These are phyloP conservation scores for Chlamydomonas sp. DNA, from an alignment of 139 green algal species.

Conservation along the genomic window DNA sequence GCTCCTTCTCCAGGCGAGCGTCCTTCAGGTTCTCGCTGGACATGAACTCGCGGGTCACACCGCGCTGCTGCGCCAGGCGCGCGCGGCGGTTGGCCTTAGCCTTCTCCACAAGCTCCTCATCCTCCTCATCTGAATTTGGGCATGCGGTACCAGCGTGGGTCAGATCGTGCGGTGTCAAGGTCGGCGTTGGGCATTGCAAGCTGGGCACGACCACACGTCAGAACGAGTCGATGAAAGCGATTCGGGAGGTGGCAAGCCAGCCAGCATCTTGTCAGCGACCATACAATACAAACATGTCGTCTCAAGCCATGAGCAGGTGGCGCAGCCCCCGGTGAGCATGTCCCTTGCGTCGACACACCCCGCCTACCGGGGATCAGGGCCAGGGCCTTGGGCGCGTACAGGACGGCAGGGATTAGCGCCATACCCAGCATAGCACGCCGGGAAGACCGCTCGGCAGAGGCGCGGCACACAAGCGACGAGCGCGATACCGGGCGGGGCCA, in stretches of 20 bases:
- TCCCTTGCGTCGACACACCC: not conserved
- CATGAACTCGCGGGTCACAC: conserved; percentile 41
- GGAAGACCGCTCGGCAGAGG: not conserved
- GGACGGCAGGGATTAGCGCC: not conserved
- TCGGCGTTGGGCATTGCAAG: conserved; percentile 57
- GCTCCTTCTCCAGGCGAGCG: conserved; percentile 46
- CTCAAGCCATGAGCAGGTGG: not conserved
- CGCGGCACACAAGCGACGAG: no score
- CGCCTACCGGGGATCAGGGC: conserved; percentile 12
- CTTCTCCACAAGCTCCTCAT: conserved; percentile 78
- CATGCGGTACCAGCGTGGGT: not conserved
- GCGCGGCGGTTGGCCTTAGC: conserved; percentile 74
- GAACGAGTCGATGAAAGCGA: not conserved
- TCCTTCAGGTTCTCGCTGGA: conserved; percentile 29
- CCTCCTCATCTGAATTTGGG: conserved; percentile 70
- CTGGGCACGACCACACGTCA: not conserved
- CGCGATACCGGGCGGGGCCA: no score
- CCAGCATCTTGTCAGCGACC: not conserved
- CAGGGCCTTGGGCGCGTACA: conserved; percentile 16
- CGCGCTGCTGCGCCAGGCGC: conserved; percentile 29
- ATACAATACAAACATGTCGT: not conserved
- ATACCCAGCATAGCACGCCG: conserved; percentile 21
- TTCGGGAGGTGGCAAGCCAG: not conserved
- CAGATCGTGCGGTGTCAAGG: not conserved
- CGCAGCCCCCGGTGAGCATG: not conserved